Evolutionary conservation across 441 rosid genomes (phyloP).

Genomic region (Aleurites moluccanus): DNA sequence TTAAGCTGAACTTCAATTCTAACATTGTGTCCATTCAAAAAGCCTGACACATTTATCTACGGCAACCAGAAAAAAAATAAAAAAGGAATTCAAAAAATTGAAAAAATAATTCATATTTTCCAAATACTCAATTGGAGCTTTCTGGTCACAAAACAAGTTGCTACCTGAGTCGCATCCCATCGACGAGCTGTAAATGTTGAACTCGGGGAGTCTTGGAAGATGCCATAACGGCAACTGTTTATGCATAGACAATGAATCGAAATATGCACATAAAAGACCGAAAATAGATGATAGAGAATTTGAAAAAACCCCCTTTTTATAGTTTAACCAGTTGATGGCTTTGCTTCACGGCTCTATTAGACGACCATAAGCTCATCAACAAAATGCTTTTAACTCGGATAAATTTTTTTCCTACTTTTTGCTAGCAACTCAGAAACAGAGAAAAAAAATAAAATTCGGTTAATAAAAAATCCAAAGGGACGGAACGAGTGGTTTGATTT

Average conservation of each 20-base stretch:
- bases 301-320: not conserved
- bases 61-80: not conserved
- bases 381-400: not conserved
- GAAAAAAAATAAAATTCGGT: no score
- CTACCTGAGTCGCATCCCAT: constrained; percentile 62
- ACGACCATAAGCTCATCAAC: not conserved
- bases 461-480: no score
- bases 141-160: constrained; percentile 20
- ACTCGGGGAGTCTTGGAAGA: constrained; percentile 36
- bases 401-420: not conserved
- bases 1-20: constrained; percentile 64
- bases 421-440: not conserved
- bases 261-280: not conserved
- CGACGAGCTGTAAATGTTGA: constrained; percentile 55
- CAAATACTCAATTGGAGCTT: no score
- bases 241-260: not conserved
- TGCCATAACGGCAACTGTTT: constrained; percentile 43
- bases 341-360: not conserved
- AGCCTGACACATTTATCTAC: constrained; percentile 52
- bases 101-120: not conserved
- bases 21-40: constrained; percentile 43
- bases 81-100: not conserved
- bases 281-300: not conserved
- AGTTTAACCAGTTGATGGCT: no score
- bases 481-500: not conserved